Evolutionary conservation across 2,329 filamentous ascomycete species (phyloP), one percentile per base, ranked within the genome.

Genomic region (Monascus ruber): DNA sequence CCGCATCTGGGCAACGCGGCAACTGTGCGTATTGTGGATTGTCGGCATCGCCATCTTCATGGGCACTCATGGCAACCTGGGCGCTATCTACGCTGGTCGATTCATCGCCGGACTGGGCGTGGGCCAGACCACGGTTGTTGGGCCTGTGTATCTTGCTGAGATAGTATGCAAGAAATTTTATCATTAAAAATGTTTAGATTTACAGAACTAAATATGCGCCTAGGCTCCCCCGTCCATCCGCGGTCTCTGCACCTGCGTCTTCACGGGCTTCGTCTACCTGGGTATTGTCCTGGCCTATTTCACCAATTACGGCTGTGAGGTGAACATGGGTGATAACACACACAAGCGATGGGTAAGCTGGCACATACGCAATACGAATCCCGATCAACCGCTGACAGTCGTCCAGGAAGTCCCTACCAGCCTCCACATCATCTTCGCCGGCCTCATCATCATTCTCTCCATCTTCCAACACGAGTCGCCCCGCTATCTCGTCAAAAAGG

Each of bases 391-490:
- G 10, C 34, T 40, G 27, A 36, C 33, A 40, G 6, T 2, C 6
- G 6, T 8, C 8, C 32, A 62, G 61, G 47, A 56, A 33, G 73
- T 85, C 0, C 83, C 84, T 0, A 85, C 81, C 33, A 79, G 77
- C 48, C 67, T 88, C 41, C 83, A 89, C 55, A 69, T 89, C 58
- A 86, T 86, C 53, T 86, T 88, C 52, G 79, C 83, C 2, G 74
- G 74, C 4, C 62, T 88, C 43, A 85, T 87, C 54, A 74, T 84
- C 53, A 50, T 76, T 40, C 69, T 87, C 9, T 83, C 77, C 7
- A 80, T 84, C 56, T 72, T 82, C 48, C 74, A 81, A 46, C 70
- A 69, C 41, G 82, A 86, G 56, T 84, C 81, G 0, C 17, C 17
- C 17, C 17, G 17, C 17, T 17, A 17, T 17, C 17, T 17, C 17